Base-by-base conservation (phyloP, 2,329 filamentous ascomycete species). In the Colletotrichum sp. region DNA sequence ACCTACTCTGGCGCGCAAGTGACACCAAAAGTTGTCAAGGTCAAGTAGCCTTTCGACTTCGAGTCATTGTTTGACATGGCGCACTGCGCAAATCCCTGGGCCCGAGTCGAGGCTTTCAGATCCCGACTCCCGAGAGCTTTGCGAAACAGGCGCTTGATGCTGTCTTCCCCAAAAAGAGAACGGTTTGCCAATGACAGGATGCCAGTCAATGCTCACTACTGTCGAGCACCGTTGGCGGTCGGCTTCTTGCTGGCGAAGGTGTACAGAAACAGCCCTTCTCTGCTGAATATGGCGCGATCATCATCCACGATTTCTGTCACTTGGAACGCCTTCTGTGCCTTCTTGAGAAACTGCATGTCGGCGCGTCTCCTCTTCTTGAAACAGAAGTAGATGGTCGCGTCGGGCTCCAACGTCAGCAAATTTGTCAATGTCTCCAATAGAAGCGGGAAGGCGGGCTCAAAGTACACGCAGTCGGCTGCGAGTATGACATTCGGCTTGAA, bases 391-490 rank as follows among this genome's bases (percentile, higher is more conserved):
- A 94, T 84, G 12, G 89, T 87, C 13, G 91, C 90, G 59, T 88
- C 84, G 26, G 94, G 93, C 83, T 93, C 96, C 59, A 96, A 90
- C 18, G 91, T 90, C 78, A 98, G 88, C 64, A 98, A 88, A 78
- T 95, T 92, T 75, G 91, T 88, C 78, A 99, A 87, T 8, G 96
- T 99, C 78, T 92, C 87, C 81, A 97, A 90, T 63, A 99, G 90
- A 39, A 98, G 88, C 34, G 96, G 96, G 82, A 99, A 99, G 2
- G 97, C 95, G 4, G 96, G 96, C 85, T 99, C 97, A 84, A 98
- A 98, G 87, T 99, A 99, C 65, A 98, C 96, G 85, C 96, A 99
- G 84, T 99, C 97, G 55, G 96, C 96, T 5, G 97, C 97, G n/a
- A 99, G 90, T 72, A 99, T 93, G 71, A 98, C 89, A 80, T 96